Evolutionary conservation across 345 rosid genomes (phyloP).

Genomic region (Combretum micranthum): DNA sequence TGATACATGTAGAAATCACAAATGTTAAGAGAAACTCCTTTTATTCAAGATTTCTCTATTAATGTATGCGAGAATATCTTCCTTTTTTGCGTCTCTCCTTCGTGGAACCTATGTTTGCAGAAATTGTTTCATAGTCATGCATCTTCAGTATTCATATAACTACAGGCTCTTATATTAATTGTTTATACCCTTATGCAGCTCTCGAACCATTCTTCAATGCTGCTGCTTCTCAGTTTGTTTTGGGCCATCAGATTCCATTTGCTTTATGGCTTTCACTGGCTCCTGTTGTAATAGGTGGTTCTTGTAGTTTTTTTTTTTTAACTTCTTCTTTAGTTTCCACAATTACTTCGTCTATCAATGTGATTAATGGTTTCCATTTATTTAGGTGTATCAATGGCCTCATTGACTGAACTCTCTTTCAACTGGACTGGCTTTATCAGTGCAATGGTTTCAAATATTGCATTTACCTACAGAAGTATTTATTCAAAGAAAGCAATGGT

Average conservation of each 20-base stretch:
- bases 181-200: conserved; percentile 29
- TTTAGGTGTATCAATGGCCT: conserved; percentile 87
- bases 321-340: too few relatives aligned
- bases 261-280: conserved; percentile 52
- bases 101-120: background rate
- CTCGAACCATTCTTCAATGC: conserved; percentile 88
- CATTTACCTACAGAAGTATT: conserved; percentile 92
- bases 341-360: background rate
- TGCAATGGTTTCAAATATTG: conserved; percentile 93
- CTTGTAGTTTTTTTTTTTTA: background rate
- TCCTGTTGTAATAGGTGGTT: conserved; percentile 46
- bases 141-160: conserved; percentile 6
- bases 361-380: background rate
- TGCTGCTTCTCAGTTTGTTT: conserved; percentile 60
- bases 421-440: conserved; percentile 95
- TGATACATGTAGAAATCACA: background rate
- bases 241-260: conserved; percentile 78
- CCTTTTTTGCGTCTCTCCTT: background rate
- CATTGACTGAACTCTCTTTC: conserved; percentile 89
- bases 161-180: too few relatives aligned
- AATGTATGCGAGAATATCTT: too few relatives aligned
- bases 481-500: conserved; percentile 99
- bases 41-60: too few relatives aligned
- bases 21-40: too few relatives aligned
- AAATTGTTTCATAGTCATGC: background rate